phyloP scores from a whole-genome alignment of 2,329 filamentous ascomycete species.

The Alternaria viburni region DNA sequence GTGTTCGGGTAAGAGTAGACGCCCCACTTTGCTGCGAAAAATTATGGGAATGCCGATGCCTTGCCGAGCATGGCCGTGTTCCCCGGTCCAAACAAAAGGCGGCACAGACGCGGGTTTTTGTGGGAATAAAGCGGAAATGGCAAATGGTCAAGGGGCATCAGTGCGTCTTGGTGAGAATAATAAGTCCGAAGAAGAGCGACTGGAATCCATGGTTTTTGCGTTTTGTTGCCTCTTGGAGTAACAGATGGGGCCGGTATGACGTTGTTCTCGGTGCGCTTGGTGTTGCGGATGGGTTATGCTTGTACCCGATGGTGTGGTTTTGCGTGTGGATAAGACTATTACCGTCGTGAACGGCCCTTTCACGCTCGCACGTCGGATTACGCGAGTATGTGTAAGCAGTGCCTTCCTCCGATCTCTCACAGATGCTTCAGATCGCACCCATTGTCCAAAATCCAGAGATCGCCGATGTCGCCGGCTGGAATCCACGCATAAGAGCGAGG shows the following conservation, averaged over 20 bases:
- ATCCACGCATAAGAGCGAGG: not conserved
- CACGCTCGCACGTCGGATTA: not conserved
- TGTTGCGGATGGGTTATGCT: not conserved
- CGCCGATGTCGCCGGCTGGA: not conserved
- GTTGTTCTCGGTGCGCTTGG: not conserved
- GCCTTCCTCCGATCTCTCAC: not conserved
- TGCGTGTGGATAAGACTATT: not conserved
- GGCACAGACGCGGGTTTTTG: not conserved
- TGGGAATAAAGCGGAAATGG: slow-evolving; percentile 1
- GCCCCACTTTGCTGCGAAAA: not conserved
- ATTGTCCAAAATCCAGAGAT: not conserved
- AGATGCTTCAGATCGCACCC: not conserved
- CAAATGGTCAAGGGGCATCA: not conserved
- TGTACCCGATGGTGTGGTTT: not conserved
- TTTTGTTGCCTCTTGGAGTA: slow-evolving; percentile 2
- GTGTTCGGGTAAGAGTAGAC: not conserved
- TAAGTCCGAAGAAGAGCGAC: slow-evolving; percentile 14
- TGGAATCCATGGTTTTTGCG: slow-evolving; percentile 5
- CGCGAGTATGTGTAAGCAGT: not conserved
- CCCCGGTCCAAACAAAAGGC: not conserved
- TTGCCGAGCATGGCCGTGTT: not conserved
- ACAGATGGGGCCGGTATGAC: not conserved
- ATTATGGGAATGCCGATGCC: not conserved
- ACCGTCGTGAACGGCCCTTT: not conserved
- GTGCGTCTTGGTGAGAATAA: not conserved